Conservation (phyloP, 441 rosid species). For the Geranium incanum region DNA sequence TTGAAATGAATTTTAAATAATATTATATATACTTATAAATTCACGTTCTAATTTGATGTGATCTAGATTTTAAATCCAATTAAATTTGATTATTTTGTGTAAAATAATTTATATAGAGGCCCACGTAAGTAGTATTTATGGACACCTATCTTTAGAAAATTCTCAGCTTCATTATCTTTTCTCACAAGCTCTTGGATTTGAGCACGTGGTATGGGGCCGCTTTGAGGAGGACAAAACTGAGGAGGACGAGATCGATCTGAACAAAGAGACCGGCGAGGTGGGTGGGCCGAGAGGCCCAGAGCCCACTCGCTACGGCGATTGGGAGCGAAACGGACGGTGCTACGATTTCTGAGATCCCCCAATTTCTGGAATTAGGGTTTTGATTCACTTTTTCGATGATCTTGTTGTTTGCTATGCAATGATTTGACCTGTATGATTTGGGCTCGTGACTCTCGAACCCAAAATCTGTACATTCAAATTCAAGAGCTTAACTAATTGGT, state of each 20-base stretch:
- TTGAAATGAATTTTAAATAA: too few species aligned
- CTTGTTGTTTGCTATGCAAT: background rate
- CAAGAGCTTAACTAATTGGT: too few species aligned
- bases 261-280: slow-evolving; percentile 63
- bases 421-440: background rate
- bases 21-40: too few species aligned
- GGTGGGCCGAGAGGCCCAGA: slow-evolving; percentile 88
- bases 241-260: slow-evolving; percentile 25
- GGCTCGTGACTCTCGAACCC: too few species aligned
- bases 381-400: background rate
- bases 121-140: too few species aligned
- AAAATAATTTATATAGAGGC: too few species aligned
- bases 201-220: background rate
- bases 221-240: slow-evolving; percentile 17
- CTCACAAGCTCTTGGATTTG: background rate
- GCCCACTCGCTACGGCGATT: slow-evolving; percentile 90
- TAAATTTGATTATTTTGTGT: too few species aligned
- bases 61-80: too few species aligned
- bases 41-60: too few species aligned
- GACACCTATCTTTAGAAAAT: too few species aligned
- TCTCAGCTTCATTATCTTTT: too few species aligned
- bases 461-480: too few species aligned
- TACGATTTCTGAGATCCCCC: slow-evolving; percentile 48
- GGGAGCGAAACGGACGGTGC: slow-evolving; percentile 89
- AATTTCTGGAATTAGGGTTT: background rate